Evolutionary conservation across 225 moss, liverwort and hornwort genomes (phyloP), one percentile per base, ranked within the genome.

Genomic region (Rhytidiadelphus loreus): DNA sequence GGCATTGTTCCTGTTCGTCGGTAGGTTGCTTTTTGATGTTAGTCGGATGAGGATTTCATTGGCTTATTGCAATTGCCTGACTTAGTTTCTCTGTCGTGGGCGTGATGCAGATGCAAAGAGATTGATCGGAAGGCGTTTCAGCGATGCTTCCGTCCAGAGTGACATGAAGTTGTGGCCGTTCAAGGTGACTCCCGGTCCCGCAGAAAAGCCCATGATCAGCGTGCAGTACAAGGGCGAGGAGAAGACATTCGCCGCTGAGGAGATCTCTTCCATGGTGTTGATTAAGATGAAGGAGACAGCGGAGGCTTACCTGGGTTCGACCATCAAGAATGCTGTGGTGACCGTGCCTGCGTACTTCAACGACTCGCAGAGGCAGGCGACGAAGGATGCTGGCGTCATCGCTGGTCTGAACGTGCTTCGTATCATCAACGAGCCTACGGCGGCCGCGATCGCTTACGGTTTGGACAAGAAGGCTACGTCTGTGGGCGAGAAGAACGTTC

Each of bases 131-230:
- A 82, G 88, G 73, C 88, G 88, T 33, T 88, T 44, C 46, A 88
- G 88, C 66, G 88, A 88, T 77, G 83, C 88, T 37, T 88, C 88
- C 0, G 88, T 88, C 37, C 88, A 88, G 88, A 88, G 88, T 9
- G 88, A 88, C 77, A 88, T 88, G 88, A 88, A 88, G 88, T 29
- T 88, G 77, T 88, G 88, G 88, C 88, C 88, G 6, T 88, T 88
- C 83, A 88, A 88, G 88, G 88, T 88, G 19, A 76, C 83, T 18
- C 83, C 88, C 46, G 88, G 88, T 3, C 88, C 88, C 0, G 88
- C 66, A 83, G 92, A 92, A 77, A 92, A 92, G 90, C 92, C 92
- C 6, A 92, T 92, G 92, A 92, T 92, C 64, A 81, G 88, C 59
- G 92, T 92, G 35, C 88, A 90, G 43, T 90, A 92, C 61, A 92